A percentile compares a stretch with the other conserved stretches of the same genome.
These are phyloP conservation scores for Arthrobotrys sphaeroides DNA, from an alignment of 2,329 filamentous ascomycete genomes.

Conservation along the genomic window DNA sequence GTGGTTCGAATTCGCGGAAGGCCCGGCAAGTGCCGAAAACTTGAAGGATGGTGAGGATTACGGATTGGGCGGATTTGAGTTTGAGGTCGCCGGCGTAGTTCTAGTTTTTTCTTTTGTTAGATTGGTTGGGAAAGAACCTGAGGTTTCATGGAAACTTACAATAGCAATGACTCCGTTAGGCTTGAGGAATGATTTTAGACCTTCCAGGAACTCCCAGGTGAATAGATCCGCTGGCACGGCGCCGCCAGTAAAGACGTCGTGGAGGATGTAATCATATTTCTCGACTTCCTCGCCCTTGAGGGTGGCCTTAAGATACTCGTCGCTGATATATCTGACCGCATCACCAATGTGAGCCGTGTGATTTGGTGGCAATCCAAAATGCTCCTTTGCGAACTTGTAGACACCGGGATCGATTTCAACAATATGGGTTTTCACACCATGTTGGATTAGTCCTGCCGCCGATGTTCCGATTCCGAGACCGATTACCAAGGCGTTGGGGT, in stretches of 20 bases:
- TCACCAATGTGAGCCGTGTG: conserved; percentile 84
- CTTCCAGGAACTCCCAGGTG: conserved; percentile 81
- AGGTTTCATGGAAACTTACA: conserved; percentile 65
- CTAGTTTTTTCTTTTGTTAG: conserved; percentile 63
- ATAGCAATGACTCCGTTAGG: conserved; percentile 86
- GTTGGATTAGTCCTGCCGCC: conserved; percentile 82
- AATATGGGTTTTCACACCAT: conserved; percentile 90
- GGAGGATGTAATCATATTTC: conserved; percentile 88
- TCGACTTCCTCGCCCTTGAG: conserved; percentile 59
- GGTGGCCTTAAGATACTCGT: conserved; percentile 66
- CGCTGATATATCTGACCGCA: conserved; percentile 74
- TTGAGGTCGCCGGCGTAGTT: conserved; percentile 93
- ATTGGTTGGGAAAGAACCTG: background rate
- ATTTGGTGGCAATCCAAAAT: conserved; percentile 81
- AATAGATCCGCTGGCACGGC: conserved; percentile 90
- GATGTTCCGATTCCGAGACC: conserved; percentile 93
- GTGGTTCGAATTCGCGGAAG: conserved; percentile 78
- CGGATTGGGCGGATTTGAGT: conserved; percentile 77
- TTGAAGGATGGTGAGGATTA: conserved; percentile 81
- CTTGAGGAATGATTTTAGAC: conserved; percentile 75
- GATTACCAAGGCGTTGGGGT: conserved; percentile 84
- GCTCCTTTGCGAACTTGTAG: conserved; percentile 80
- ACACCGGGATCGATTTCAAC: conserved; percentile 94
- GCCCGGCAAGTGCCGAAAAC: conserved; percentile 91
- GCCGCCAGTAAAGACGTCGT: conserved; percentile 97